These are phyloP conservation scores for Pseudocohnilembus persalinus DNA, from an alignment of 169 alveolate genomes.

Conservation along the genomic window DNA sequence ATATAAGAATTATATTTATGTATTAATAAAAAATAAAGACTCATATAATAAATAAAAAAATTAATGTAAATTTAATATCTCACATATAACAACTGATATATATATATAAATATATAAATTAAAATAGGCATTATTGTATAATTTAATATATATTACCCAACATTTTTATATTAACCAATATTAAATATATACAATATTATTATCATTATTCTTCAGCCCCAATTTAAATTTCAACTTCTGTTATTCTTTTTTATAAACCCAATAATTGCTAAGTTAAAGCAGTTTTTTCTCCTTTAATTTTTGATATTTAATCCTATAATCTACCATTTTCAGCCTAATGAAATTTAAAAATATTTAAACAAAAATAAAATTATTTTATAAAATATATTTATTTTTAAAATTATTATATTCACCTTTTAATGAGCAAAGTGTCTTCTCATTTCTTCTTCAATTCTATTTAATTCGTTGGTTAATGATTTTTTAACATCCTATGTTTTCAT, in stretches of 20 bases:
- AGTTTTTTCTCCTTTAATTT: constrained; percentile 90
- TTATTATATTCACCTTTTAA: constrained; percentile 38
- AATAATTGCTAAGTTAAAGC: constrained; percentile 82
- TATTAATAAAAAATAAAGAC: no score
- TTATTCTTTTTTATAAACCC: constrained; percentile 84
- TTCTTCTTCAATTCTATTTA: constrained; percentile 85
- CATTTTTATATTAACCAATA: no score
- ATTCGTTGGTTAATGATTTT: constrained; percentile 80
- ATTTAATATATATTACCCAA: neutral
- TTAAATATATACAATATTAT: no score
- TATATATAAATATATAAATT: no score
- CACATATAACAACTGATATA: no score
- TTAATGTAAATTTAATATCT: no score
- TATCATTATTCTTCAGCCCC: constrained; percentile 73
- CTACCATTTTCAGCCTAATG: constrained; percentile 83
- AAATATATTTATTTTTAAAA: no score
- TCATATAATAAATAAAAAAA: no score
- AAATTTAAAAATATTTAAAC: no score
- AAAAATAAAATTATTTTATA: no score
- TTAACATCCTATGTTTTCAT: constrained; percentile 85
- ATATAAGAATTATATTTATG: no score
- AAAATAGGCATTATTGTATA: no score
- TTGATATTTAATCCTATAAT: constrained; percentile 84
- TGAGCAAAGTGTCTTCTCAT: constrained; percentile 86
- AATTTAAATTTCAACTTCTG: constrained; percentile 86